A percentile compares a stretch with the other conserved stretches of the same genome.
These are phyloP conservation scores for Alternaria conjuncta DNA, from an alignment of 2,329 filamentous ascomycete species.

Conservation along the genomic window DNA sequence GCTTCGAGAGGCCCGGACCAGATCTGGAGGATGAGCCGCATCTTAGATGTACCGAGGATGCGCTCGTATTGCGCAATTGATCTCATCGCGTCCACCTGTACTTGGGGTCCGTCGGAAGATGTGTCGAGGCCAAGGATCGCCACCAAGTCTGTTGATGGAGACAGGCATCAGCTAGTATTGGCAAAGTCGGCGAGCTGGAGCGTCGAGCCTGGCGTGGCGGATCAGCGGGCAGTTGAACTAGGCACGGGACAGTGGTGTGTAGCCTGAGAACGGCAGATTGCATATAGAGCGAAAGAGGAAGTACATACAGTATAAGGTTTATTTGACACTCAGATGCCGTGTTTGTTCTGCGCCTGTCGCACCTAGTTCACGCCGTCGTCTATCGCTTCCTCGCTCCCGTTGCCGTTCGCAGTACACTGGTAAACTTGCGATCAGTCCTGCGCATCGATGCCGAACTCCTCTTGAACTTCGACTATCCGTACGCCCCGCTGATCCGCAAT, in stretches of 20 bases:
- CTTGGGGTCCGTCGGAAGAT: neutral
- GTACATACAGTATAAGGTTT: constrained; percentile 1
- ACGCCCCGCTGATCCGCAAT: constrained; percentile 70
- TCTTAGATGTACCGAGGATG: neutral
- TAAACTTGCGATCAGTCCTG: constrained; percentile 46
- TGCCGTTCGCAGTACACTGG: neutral
- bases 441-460: constrained; percentile 54
- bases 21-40: neutral
- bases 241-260: neutral
- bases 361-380: neutral
- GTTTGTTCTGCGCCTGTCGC: neutral
- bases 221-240: neutral
- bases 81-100: neutral
- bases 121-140: neutral
- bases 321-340: neutral
- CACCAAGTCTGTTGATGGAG: neutral
- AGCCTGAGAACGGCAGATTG: neutral
- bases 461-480: constrained; percentile 58
- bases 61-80: neutral
- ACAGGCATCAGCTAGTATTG: neutral
- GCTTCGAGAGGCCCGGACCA: neutral
- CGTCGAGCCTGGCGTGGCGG: neutral
- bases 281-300: neutral
- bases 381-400: neutral
- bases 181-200: neutral